Base-by-base conservation (phyloP, 805 yeast species). In the Limtongia smithiae region DNA sequence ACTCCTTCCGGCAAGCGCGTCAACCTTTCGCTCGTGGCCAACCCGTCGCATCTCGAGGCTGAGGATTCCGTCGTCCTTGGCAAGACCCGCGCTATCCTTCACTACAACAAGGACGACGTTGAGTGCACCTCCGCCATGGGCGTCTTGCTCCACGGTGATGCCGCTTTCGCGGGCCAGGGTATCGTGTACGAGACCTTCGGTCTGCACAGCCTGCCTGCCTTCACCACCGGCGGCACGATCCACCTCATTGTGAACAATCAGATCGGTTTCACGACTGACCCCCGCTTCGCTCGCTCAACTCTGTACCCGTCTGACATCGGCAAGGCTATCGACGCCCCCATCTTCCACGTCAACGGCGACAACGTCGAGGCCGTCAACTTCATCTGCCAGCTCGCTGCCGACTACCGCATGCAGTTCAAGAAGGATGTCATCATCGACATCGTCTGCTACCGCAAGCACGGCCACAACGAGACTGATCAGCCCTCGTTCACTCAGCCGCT, bases 391-490 rank as follows among this genome's bases (percentile, higher is more conserved):
- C 77, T 93, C 69, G 98, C 98, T 59, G 97, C 98, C 53, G 96
- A 93, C 73, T 93, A 96, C 95, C 85, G 98, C 75, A 86, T 93
- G 41, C 82, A 87, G 53, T 93, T 86, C 93, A 91, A 91, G 75
- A 78, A 95, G 52, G 98, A 93, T 68, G 97, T 89, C 50, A 87
- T 93, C 64, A 81, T 93, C 65, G 99, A 93, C 71, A 83, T 93
- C 65, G 96, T 93, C 65, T 96, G 98, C 70, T 93, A 93, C 85
- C 83, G 99, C 75, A 91, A 90, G 71, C 81, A 93, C 69, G 99
- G 99, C 69, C 99, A 93, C 78, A 93, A 93, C 71, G 99, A 93
- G 78, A 93, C 97, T 59, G 99, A 93, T 74, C 99, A 93, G 76
- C 99, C 99, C 51, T 76, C 95, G 31, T 93, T 93, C 80, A 93